Conservation (phyloP, 2,329 filamentous ascomycete species). For the Aspergillus sp. region DNA sequence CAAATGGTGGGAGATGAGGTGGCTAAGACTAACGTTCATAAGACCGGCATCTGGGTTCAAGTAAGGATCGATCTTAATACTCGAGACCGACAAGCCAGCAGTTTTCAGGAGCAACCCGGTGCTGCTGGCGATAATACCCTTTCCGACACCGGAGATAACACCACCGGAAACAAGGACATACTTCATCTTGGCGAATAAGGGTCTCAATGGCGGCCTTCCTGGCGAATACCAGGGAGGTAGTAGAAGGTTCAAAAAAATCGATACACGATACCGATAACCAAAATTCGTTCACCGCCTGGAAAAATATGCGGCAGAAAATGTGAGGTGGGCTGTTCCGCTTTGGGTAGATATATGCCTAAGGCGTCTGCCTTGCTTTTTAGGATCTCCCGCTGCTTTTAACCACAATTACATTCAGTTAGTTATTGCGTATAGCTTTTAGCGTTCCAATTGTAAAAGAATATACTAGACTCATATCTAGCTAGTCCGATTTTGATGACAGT, state of each 20-base stretch:
- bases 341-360: background rate
- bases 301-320: constrained; percentile 3
- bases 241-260: constrained; percentile 8
- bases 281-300: constrained; percentile 6
- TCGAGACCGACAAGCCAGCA: constrained; percentile 26
- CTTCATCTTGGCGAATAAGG: constrained; percentile 60
- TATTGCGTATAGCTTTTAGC: no score
- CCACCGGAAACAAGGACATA: constrained; percentile 79
- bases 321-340: background rate
- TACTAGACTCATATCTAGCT: no score
- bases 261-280: constrained; percentile 8
- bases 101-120: constrained; percentile 32
- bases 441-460: no score
- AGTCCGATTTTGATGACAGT: no score
- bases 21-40: constrained; percentile 59
- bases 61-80: constrained; percentile 60
- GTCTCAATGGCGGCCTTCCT: constrained; percentile 11
- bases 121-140: constrained; percentile 65
- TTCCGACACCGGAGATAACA: constrained; percentile 54
- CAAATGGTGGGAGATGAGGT: background rate
- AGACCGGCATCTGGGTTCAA: constrained; percentile 75
- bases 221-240: constrained; percentile 13
- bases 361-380: background rate
- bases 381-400: no score
- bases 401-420: no score